phyloP scores from a whole-genome alignment of 805 yeast species.

The Schwanniomyces occidentalis region DNA sequence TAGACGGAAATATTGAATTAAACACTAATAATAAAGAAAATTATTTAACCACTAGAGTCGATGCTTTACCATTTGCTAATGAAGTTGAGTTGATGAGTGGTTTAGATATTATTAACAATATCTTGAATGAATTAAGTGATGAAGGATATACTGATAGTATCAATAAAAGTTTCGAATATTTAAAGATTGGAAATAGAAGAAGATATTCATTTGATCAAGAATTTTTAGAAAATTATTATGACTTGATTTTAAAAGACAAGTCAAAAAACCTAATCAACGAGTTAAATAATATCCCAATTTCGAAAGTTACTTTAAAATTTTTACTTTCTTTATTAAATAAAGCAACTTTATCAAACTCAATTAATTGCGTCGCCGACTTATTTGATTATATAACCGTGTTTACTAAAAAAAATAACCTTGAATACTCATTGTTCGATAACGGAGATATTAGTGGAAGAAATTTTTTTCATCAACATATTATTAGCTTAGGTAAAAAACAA shows the following conservation, averaged over 20 bases:
- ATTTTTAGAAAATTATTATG: slow-evolving; percentile 20
- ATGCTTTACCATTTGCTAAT: slow-evolving; percentile 76
- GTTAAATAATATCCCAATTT: slow-evolving; percentile 35
- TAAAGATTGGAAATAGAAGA: slow-evolving; percentile 23
- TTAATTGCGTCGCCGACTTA: slow-evolving; percentile 57
- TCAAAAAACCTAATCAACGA: slow-evolving; percentile 43
- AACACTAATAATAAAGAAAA: slow-evolving; percentile 38
- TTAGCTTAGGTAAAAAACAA: slow-evolving; percentile 70
- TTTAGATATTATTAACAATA: slow-evolving; percentile 52
- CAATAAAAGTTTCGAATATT: slow-evolving; percentile 14
- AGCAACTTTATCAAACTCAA: slow-evolving; percentile 57
- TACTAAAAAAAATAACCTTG: slow-evolving; percentile 29
- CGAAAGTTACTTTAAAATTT: slow-evolving; percentile 53
- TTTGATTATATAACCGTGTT: slow-evolving; percentile 48
- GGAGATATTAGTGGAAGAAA: slow-evolving; percentile 80
- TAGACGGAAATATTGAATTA: slow-evolving; percentile 19
- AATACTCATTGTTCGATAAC: slow-evolving; percentile 45
- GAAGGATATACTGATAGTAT: slow-evolving; percentile 9
- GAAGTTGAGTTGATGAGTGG: slow-evolving; percentile 58
- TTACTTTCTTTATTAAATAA: slow-evolving; percentile 64
- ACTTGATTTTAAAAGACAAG: slow-evolving; percentile 41
- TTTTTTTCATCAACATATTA: slow-evolving; percentile 80
- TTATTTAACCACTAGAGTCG: slow-evolving; percentile 61
- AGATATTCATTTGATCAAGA: slow-evolving; percentile 27
- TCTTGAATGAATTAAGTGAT: slow-evolving; percentile 53